Base-by-base conservation (phyloP, 306 rosid genomes). In the Ziziphus jujuba region DNA sequence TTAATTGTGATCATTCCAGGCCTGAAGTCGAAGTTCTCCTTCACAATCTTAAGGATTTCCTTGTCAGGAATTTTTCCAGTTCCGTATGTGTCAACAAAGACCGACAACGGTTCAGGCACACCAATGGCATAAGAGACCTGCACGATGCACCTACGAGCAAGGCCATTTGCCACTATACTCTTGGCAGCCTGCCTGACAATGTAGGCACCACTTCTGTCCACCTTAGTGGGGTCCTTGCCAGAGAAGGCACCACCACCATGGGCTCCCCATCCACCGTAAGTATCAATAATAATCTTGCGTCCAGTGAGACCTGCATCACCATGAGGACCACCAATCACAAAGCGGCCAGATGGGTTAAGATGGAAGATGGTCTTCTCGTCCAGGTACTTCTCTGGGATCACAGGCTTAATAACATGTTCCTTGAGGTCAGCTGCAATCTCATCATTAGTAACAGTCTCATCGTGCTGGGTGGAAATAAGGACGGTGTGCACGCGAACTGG, bases 241-340 rank as follows among this genome's bases (percentile, higher is more conserved):
- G 99, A 95, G 87, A 95, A 95, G 48, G 99, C 99, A 79, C 99
- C 99, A 45, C 99, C 99, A 52, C 99, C 99, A 28, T 95, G 99
- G 35, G 99, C 99, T 77, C 99, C 99, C 99, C 99, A 95, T 5
- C 99, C 99, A 0, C 99, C 99, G 2, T 95, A 95, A 23, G 99
- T 95, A 65, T 95, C 99, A 17, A 95, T 95, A 77, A 95, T 95
- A 59, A 91, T 95, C 87, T 95, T 95, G 61, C 99, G 92, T 20
- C 99, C 99, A 0, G 99, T 95, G 36, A 95, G 99, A 77, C 99
- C 99, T 3, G 99, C 99, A 72, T 95, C 99, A 71, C 99, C 99
- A 11, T 95, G 99, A 20, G 99, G 99, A 9, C 97, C 99, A 56
- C 99, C 99, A 47, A 95, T 95, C 63, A 95, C 99, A 64, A 95